A percentile compares a stretch with the other conserved stretches of the same genome.
phyloP scores from a whole-genome alignment of 352 stramenopile species.

The Thalassiosira hispida region DNA sequence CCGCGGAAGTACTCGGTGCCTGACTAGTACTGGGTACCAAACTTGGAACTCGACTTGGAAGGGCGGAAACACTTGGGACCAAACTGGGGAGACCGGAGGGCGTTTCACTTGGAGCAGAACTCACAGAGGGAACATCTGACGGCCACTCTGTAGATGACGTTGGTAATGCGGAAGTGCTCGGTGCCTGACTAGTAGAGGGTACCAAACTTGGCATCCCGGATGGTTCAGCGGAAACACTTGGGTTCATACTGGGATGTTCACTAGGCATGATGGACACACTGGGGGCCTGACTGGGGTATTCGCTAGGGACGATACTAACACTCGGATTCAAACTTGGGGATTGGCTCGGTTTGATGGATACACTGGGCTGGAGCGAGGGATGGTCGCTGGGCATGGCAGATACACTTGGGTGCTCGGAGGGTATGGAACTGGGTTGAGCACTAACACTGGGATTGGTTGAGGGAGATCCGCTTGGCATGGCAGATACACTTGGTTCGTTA shows the following conservation, averaged over 20 bases:
- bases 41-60: background rate
- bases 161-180: too few relatives aligned
- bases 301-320: too few relatives aligned
- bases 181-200: too few relatives aligned
- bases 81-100: background rate
- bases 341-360: background rate
- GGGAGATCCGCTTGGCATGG: background rate
- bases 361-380: background rate
- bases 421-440: too few relatives aligned
- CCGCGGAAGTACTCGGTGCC: too few relatives aligned
- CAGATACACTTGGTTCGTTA: too few relatives aligned
- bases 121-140: too few relatives aligned
- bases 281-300: background rate
- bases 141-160: too few relatives aligned
- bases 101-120: too few relatives aligned
- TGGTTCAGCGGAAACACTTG: background rate
- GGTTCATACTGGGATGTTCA: background rate
- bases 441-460: background rate
- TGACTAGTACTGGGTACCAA: too few relatives aligned
- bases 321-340: too few relatives aligned
- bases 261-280: background rate
- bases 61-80: background rate
- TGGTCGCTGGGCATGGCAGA: background rate
- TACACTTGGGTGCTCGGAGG: too few relatives aligned
- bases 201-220: background rate